Evolutionary conservation across 305 asterid species (phyloP), one percentile per base, ranked within the genome.

Genomic region (Solanum hybrid): DNA sequence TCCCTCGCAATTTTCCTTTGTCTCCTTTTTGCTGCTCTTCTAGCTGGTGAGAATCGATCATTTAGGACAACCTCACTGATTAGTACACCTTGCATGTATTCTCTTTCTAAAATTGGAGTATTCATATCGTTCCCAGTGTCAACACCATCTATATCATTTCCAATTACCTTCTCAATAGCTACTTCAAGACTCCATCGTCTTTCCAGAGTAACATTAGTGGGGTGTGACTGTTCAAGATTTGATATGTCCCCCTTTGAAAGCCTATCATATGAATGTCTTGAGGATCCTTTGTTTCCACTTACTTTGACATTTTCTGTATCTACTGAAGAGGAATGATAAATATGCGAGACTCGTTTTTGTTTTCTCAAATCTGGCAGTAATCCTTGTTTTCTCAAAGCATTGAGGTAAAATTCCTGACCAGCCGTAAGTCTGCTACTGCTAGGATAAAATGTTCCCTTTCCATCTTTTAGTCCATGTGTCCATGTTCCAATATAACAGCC

Each of bases 151-250:
- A 93, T 92, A 89, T 90, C 93, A 90, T 93, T 93, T 89, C 99
- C 99, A 12, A 96, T 64, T 71, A 95, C 94, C 91, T 97, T 97
- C 94, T 97, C 99, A 88, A 97, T 94, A 40, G 99, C 93, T 40
- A 95, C 96, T 94, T 97, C 99, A 34, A 96, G 96, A 89, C 99
- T 96, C 99, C 98, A 97, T 28, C 98, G 95, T 77, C 99, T 94
- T 91, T 96, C 97, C 90, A 97, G 69, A 37, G 98, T 92, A 39
- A 94, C 95, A 79, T 93, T 95, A 26, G 92, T 90, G 37, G 92
- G 67, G 33, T 89, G 95, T 91, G 97, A 93, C 86, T 92, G 96
- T 90, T 96, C 97, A 78, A 94, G 90, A 69, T 93, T 94, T 87
- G 93, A 90, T 22, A 94, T 61, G 89, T 90, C 91, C 78, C 94